Conservation (phyloP, 192 early-diverging fungal genomes). For the Coemansia interrupta region DNA sequence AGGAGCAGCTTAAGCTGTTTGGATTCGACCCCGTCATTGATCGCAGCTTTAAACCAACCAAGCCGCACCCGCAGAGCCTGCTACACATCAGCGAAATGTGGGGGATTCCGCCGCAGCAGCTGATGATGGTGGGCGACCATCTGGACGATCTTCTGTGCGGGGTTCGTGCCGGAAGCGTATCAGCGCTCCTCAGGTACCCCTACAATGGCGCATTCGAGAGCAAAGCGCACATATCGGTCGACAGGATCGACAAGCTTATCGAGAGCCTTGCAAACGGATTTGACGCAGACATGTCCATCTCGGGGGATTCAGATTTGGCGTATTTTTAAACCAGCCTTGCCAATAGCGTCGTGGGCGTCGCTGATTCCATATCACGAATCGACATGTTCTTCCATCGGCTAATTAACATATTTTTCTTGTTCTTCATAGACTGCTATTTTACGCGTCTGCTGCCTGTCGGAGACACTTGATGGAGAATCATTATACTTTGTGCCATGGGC, state of each 20-base stretch:
- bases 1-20: slow-evolving; percentile 32
- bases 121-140: slow-evolving; percentile 57
- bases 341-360: no score
- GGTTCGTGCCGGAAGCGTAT: slow-evolving; percentile 40
- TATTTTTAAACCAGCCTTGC: background rate
- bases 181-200: slow-evolving; percentile 41
- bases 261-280: slow-evolving; percentile 26
- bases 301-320: slow-evolving; percentile 8
- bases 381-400: no score
- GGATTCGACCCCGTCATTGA: slow-evolving; percentile 48
- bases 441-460: no score
- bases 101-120: slow-evolving; percentile 43
- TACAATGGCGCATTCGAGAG: slow-evolving; percentile 33
- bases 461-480: no score
- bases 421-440: no score
- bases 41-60: slow-evolving; percentile 48
- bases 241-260: slow-evolving; percentile 36
- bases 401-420: no score
- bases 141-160: slow-evolving; percentile 55
- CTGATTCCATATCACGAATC: no score
- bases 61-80: slow-evolving; percentile 48
- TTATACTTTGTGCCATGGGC: background rate
- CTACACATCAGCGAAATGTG: slow-evolving; percentile 41
- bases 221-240: slow-evolving; percentile 43
- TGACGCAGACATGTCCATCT: slow-evolving; percentile 25